Evolutionary conservation across 129 eudicot species (phyloP).

Genomic region (Helichrysum umbraculigerum): DNA sequence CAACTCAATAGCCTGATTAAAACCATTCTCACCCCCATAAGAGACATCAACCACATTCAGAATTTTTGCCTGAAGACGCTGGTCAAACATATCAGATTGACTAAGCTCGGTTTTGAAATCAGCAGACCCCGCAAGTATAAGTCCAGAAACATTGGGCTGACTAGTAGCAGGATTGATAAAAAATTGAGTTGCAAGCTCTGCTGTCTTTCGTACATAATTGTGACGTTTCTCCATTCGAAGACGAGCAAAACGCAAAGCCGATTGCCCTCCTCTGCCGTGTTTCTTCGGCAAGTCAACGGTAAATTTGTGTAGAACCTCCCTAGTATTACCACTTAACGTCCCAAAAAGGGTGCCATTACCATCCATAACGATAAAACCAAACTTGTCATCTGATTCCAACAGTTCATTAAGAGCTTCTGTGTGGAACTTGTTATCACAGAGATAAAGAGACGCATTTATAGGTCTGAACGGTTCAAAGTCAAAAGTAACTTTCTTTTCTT

Average conservation of each 20-base stretch:
- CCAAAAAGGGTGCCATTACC: conserved; percentile 51
- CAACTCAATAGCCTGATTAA: conserved; percentile 45
- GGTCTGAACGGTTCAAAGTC: conserved; percentile 47
- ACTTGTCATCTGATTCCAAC: conserved; percentile 44
- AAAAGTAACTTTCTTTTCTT: conserved; percentile 43
- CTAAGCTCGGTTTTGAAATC: conserved; percentile 50
- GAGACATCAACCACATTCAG: conserved; percentile 45
- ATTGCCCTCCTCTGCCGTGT: conserved; percentile 54
- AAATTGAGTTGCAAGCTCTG: conserved; percentile 27
- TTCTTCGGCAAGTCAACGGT: conserved; percentile 49
- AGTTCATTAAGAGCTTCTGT: conserved; percentile 48
- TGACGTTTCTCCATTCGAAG: conserved; percentile 54
- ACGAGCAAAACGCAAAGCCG: conserved; percentile 48
- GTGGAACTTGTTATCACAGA: conserved; percentile 50
- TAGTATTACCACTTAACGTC: conserved; percentile 41
- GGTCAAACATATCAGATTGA: conserved; percentile 49
- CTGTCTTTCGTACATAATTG: conserved; percentile 42
- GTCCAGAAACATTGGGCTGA: conserved; percentile 49
- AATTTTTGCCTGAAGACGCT: conserved; percentile 41
- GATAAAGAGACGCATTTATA: conserved; percentile 42
- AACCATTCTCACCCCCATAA: conserved; percentile 48
- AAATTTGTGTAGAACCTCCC: conserved; percentile 44
- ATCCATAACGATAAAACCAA: conserved; percentile 49
- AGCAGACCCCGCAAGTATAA: conserved; percentile 50
- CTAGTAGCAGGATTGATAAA: conserved; percentile 45